phyloP scores from a whole-genome alignment of 371 early-diverging fungal species.

The Cokeromyces recurvatus region DNA sequence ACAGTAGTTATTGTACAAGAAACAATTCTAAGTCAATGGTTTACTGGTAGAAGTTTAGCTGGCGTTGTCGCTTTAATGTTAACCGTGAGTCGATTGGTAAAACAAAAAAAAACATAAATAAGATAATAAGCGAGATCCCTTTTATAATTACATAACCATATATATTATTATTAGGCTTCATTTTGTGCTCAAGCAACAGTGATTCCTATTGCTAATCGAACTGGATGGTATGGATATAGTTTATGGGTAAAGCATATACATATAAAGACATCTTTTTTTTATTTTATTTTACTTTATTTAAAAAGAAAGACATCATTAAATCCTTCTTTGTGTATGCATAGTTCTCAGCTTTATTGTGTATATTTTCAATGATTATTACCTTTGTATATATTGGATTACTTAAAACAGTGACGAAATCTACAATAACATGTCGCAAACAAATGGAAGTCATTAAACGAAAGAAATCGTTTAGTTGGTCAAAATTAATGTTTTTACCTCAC shows the following conservation, averaged over 20 bases:
- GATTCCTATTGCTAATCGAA: constrained; percentile 55
- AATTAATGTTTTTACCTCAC: constrained; percentile 57
- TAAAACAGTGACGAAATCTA: constrained; percentile 17
- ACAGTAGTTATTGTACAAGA: constrained; percentile 68
- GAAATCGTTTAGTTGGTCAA: constrained; percentile 55
- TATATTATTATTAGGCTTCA: constrained; percentile 48
- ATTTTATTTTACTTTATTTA: background rate
- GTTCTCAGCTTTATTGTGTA: constrained; percentile 58
- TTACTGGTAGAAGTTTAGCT: constrained; percentile 60
- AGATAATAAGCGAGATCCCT: background rate
- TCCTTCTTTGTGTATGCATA: background rate
- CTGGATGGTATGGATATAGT: constrained; percentile 67
- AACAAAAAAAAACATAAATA: background rate
- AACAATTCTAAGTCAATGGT: constrained; percentile 73
- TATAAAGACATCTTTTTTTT: background rate
- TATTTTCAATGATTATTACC: constrained; percentile 57
- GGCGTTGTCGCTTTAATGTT: constrained; percentile 62
- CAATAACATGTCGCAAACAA: constrained; percentile 24
- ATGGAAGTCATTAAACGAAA: constrained; percentile 46
- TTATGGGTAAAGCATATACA: constrained; percentile 52
- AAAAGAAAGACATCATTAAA: background rate
- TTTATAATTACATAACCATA: too few relatives aligned
- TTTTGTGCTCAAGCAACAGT: constrained; percentile 65
- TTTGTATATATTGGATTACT: constrained; percentile 55
- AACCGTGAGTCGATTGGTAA: constrained; percentile 61